Percentiles rank a stretch among this genome's conserved stretches.
These are phyloP conservation scores for Trichoderma polysporum DNA, from an alignment of 2,329 filamentous ascomycete genomes.

Conservation along the genomic window DNA sequence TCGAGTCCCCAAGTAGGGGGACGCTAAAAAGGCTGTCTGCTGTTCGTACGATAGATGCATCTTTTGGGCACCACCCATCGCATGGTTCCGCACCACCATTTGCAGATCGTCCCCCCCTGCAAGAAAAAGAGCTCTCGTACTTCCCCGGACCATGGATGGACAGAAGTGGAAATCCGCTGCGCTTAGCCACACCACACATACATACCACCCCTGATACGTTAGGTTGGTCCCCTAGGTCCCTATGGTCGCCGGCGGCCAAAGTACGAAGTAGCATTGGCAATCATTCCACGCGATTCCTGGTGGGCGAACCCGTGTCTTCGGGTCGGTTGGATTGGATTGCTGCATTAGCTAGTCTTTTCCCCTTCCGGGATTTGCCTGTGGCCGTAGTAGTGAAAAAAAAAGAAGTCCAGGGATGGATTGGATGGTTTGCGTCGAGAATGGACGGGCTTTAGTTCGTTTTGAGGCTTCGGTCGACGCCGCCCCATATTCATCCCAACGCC, in stretches of 20 bases:
- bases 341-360: constrained; percentile 2
- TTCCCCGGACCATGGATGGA: constrained; percentile 17
- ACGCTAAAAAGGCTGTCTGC: not conserved
- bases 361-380: not conserved
- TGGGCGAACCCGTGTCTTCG: constrained; percentile 7
- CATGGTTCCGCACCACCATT: not conserved
- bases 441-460: constrained; percentile 14
- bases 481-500: constrained; percentile 6
- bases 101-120: constrained; percentile 7
- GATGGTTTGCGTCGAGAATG: not conserved
- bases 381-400: not conserved
- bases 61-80: not conserved
- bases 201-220: not conserved
- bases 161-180: constrained; percentile 19
- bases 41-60: not conserved
- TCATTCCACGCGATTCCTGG: not conserved
- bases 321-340: constrained; percentile 15
- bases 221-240: not conserved
- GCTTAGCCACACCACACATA: not conserved
- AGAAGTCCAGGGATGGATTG: not conserved
- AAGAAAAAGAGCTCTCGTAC: not conserved
- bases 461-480: constrained; percentile 15
- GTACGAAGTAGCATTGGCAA: not conserved
- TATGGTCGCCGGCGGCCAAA: not conserved
- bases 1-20: not conserved